phyloP scores from a whole-genome alignment of 2,329 filamentous ascomycete genomes.

The Penicillium sclerotiorum region DNA sequence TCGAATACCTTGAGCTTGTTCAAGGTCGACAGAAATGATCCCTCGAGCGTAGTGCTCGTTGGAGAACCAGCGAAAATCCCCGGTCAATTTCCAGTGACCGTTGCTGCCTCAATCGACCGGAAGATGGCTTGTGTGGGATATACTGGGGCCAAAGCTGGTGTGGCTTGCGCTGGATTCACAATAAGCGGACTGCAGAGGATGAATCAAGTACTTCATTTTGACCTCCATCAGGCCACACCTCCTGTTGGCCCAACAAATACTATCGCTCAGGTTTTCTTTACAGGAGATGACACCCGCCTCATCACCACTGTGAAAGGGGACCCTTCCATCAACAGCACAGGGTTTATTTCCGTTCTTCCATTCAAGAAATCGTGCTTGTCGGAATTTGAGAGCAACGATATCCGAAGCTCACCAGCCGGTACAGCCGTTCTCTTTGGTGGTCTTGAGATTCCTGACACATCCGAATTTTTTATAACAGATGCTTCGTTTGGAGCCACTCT shows the following conservation, averaged over 20 bases:
- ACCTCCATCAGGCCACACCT: constrained; percentile 60
- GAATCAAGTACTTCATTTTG: constrained; percentile 44
- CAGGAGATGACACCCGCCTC: constrained; percentile 54
- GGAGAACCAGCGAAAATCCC: constrained; percentile 37
- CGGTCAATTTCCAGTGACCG: constrained; percentile 44
- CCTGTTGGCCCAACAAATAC: constrained; percentile 61
- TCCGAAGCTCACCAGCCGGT: constrained; percentile 52
- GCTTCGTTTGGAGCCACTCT: constrained; percentile 60
- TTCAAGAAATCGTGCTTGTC: constrained; percentile 34
- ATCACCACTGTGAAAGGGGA: constrained; percentile 65
- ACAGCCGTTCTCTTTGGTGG: constrained; percentile 63
- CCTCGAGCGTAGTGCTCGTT: constrained; percentile 33
- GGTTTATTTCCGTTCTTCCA: constrained; percentile 58
- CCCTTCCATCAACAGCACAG: constrained; percentile 56
- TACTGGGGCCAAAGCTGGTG: constrained; percentile 38
- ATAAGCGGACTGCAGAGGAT: constrained; percentile 34
- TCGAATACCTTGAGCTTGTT: constrained; percentile 45
- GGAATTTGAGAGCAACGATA: constrained; percentile 25
- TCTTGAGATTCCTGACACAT: constrained; percentile 47
- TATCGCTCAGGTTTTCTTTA: constrained; percentile 64
- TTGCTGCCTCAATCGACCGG: constrained; percentile 40
- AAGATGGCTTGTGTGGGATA: constrained; percentile 41
- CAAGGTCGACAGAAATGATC: constrained; percentile 32
- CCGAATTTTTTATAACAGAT: constrained; percentile 58
- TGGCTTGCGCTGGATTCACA: constrained; percentile 40